Conservation (phyloP, 1,139 yeast genomes). For the Pichia sp. region DNA sequence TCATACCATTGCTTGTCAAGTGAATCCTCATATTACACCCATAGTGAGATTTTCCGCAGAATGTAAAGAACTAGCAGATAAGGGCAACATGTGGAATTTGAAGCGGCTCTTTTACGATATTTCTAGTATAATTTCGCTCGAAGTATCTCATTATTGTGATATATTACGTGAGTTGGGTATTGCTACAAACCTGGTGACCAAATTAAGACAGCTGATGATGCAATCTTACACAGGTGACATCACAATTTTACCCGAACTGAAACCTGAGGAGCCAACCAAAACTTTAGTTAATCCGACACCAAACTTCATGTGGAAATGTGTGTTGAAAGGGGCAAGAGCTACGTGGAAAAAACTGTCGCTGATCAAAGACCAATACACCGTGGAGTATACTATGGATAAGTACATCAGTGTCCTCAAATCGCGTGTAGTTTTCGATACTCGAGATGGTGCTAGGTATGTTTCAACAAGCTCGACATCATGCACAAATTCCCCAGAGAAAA, state of each 20-base stretch:
- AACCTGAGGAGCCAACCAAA: slow-evolving; percentile 49
- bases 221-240: slow-evolving; percentile 93
- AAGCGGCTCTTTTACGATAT: slow-evolving; percentile 50
- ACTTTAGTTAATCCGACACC: slow-evolving; percentile 76
- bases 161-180: slow-evolving; percentile 70
- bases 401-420: slow-evolving; percentile 67
- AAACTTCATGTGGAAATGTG: slow-evolving; percentile 61
- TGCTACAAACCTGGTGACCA: slow-evolving; percentile 63
- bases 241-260: slow-evolving; percentile 77
- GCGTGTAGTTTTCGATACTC: slow-evolving; percentile 39
- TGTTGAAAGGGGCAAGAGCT: slow-evolving; percentile 79
- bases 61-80: slow-evolving; percentile 28
- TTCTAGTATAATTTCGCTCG: slow-evolving; percentile 54
- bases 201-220: slow-evolving; percentile 64
- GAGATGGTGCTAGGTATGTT: slow-evolving; percentile 1
- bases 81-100: slow-evolving; percentile 64
- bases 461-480: slow-evolving; percentile 2
- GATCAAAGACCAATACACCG: slow-evolving; percentile 80
- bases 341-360: slow-evolving; percentile 89
- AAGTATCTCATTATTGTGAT: slow-evolving; percentile 70
- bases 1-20: slow-evolving; percentile 95
- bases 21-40: slow-evolving; percentile 93
- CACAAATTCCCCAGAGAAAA: slow-evolving; percentile 6
- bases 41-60: slow-evolving; percentile 61
- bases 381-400: slow-evolving; percentile 80